Conservation (phyloP, 495 filamentous ascomycete species). For the Tuber melanosporum region DNA sequence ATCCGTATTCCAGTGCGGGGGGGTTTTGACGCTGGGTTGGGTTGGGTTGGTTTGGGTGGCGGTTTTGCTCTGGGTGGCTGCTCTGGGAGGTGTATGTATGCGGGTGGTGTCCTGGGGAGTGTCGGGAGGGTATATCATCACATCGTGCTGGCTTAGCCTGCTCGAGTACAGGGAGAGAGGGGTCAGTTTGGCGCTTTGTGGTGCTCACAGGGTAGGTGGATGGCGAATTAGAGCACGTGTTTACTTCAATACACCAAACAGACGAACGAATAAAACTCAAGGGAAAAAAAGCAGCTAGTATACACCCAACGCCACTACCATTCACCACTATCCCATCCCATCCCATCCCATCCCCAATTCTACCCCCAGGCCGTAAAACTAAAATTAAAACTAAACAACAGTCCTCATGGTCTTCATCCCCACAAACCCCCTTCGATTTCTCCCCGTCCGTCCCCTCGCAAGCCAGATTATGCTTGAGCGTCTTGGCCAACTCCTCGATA, state of each 20-base stretch:
- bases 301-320: background rate
- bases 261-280: background rate
- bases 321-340: background rate
- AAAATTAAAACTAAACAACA: slow-evolving; percentile 11
- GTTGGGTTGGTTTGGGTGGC: too few species aligned
- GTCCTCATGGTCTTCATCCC: slow-evolving; percentile 49
- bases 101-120: too few species aligned
- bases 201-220: background rate
- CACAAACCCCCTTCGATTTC: slow-evolving; percentile 84
- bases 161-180: too few species aligned
- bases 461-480: slow-evolving; percentile 96
- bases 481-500: slow-evolving; percentile 74
- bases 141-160: too few species aligned
- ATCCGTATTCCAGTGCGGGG: too few species aligned
- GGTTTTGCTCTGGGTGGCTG: too few species aligned
- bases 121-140: too few species aligned
- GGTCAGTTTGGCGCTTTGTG: background rate
- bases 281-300: background rate
- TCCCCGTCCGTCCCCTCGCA: slow-evolving; percentile 77
- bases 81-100: too few species aligned
- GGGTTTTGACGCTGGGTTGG: too few species aligned
- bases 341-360: background rate
- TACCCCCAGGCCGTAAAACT: background rate
- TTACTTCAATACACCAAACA: background rate
- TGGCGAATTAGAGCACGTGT: background rate